Evolutionary conservation across 1,284 basidiomycete species (phyloP).

Genomic region (Spongispora temasekensis): DNA sequence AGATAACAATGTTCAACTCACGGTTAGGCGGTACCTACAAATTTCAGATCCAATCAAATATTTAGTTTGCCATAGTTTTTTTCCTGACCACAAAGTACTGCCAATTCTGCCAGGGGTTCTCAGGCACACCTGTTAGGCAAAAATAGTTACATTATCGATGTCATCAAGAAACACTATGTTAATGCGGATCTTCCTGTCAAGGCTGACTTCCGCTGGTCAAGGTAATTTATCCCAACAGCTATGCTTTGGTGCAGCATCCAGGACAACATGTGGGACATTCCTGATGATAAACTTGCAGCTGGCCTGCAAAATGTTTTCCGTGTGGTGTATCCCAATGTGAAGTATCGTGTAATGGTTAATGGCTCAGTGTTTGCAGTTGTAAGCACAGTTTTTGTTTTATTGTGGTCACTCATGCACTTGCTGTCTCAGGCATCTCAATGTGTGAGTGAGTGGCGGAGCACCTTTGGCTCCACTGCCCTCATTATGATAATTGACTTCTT

Average conservation of each 20-base stretch:
- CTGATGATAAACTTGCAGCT: background rate
- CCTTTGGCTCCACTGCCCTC: slow-evolving; percentile 8
- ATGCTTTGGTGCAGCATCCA: background rate
- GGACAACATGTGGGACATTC: background rate
- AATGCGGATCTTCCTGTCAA: slow-evolving; percentile 1
- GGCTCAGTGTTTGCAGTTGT: slow-evolving; percentile 5
- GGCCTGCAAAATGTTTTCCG: slow-evolving; percentile 1
- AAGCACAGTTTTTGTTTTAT: background rate
- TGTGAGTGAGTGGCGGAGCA: slow-evolving; percentile 10
- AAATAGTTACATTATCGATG: background rate
- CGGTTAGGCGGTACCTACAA: background rate
- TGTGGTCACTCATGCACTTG: background rate
- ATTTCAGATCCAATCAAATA: background rate
- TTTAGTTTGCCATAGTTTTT: background rate
- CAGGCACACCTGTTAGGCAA: background rate
- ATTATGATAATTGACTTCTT: slow-evolving; percentile 9
- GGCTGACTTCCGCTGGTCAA: background rate
- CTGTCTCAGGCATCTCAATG: background rate
- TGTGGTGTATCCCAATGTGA: background rate
- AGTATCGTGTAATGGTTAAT: background rate
- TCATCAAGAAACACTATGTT: background rate
- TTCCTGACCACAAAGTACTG: background rate
- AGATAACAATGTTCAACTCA: background rate
- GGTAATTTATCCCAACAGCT: background rate
- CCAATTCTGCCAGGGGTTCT: background rate